Base-by-base conservation (phyloP, 352 stramenopile genomes). In the Phytopythium ostracodes region DNA sequence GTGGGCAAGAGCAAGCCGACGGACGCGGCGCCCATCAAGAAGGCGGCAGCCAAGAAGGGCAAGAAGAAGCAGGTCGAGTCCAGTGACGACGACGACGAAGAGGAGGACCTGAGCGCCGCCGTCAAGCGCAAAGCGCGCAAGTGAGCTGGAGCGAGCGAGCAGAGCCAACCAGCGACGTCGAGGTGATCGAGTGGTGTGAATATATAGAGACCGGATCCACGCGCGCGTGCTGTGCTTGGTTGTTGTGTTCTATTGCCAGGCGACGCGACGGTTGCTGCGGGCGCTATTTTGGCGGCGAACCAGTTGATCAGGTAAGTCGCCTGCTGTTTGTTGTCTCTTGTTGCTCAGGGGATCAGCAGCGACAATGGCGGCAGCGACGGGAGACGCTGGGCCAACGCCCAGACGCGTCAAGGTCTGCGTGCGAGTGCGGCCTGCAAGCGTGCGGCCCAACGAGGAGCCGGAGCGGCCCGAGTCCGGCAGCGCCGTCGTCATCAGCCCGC, bases 401-500 rank as follows among this genome's bases (percentile, higher is more conserved):
- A 88, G 88, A 67, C 77, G 82, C 38, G 82, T 91, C 47, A 79
- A 75, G 60, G 80, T 91, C 18, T 89, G 82, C 62, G 80, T 91
- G 24, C 76, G 82, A 31, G 75, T 88, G 31, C 80, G 82, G 8
- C 80, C 80, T 17, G 70, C 72, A 0, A 71, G 51, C 52, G 67
- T 20, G n/a, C 47, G 42, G 60, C 20, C 24, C 56, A 36, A 33
- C 33, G 29, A 59, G 22, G 49, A 53, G 4, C 17, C 47, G 24
- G 27, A 56, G 24, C 25, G 25, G 43, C 55, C 29, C 36, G 42
- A 22, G 55, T 57, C 66, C 10, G 57, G 44, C 53, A 51, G 57
- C 17, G 70, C 71, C 29, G 79, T 91, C 17, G 43, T 73, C 17
- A 70, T 87, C 27, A 77, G 86, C 63, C 60, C 63, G 22, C 63